phyloP scores from a whole-genome alignment of 176 grass and related monocot genomes.

The Musa acuminata region DNA sequence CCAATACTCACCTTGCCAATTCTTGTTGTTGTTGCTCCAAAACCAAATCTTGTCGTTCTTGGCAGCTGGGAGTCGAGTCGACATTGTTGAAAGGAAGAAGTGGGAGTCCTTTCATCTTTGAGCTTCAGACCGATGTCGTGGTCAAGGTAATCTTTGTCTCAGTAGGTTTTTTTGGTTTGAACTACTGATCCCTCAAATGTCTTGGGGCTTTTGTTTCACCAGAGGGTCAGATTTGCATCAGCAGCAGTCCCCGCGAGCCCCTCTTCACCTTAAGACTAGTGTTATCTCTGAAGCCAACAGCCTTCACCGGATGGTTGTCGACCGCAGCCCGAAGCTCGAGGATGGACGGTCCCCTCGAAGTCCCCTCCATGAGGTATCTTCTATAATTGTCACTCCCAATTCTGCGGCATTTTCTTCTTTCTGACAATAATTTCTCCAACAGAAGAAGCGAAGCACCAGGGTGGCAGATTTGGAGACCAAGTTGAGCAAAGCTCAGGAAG shows the following conservation, averaged over 20 bases:
- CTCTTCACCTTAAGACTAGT: constrained; percentile 43
- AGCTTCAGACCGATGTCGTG: neutral
- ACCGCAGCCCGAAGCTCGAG: constrained; percentile 58
- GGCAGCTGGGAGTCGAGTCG: neutral
- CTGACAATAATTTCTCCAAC: constrained; percentile 23
- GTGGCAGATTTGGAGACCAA: constrained; percentile 61
- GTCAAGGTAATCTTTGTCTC: neutral
- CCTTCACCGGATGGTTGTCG: constrained; percentile 15
- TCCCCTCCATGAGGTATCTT: constrained; percentile 53
- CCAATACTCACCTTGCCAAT: too few relatives aligned
- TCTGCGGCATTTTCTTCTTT: neutral
- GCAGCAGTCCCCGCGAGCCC: constrained; percentile 16
- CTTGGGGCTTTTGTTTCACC: neutral
- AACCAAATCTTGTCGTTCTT: neutral
- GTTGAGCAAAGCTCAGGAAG: constrained; percentile 48
- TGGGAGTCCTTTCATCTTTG: neutral
- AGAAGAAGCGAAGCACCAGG: constrained; percentile 36
- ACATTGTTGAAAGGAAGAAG: neutral
- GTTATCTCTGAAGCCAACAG: constrained; percentile 27
- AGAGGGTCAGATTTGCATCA: constrained; percentile 54
- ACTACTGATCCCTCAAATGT: neutral
- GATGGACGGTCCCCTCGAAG: constrained; percentile 46
- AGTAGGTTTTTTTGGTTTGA: neutral
- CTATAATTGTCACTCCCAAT: neutral
- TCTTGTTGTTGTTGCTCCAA: neutral